Base-by-base conservation (phyloP, 768 basidiomycete species). In the Phanerodontia chrysosporium region DNA sequence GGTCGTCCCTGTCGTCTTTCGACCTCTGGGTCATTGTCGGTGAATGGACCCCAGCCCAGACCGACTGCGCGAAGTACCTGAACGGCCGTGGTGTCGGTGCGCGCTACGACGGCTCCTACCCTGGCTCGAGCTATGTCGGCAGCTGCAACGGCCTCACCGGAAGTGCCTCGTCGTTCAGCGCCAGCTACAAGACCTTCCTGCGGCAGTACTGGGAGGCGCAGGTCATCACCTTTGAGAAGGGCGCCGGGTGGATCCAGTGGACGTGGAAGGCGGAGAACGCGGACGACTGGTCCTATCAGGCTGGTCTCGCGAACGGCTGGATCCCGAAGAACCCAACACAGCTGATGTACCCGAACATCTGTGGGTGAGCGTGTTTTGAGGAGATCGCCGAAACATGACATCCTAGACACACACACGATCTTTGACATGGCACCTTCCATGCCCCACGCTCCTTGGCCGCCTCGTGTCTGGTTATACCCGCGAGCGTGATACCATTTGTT, bases 221-320 rank as follows among this genome's bases (percentile, higher is more conserved):
- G 72, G 83, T 84, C 16, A 84, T 80, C 52, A 77, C 90, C 2
- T 92, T 79, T 59, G 90, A 92, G 76, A 74, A 74, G 52, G 85
- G 76, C n/a, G 74, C 65, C 51, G 90, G 89, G 2, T 92, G 90
- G 90, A 70, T 90, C 24, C 83, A 86, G 69, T 91, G 90, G 90
- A 83, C 88, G 1, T 92, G 90, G 90, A 92, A 92, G 74, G 71
- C 90, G 0, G 91, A 93, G 71, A 74, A 74, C 61, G 87, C 90
- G 2, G 89, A 92, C 62, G 95, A 96, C 58, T 97, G 95, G 95
- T 80, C 88, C 0, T 96, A 96, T 75, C 82, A 89, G 62, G 85
- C 88, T 46, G 92, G 92, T 42, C 76, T 95, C 32, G 70, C 76
- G 13, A 80, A 85, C 60, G 93, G 93, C 22, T 95, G 90, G 91